Evolutionary conservation across 148 eudicot genomes (phyloP).

Genomic region (Persicaria maculosa): DNA sequence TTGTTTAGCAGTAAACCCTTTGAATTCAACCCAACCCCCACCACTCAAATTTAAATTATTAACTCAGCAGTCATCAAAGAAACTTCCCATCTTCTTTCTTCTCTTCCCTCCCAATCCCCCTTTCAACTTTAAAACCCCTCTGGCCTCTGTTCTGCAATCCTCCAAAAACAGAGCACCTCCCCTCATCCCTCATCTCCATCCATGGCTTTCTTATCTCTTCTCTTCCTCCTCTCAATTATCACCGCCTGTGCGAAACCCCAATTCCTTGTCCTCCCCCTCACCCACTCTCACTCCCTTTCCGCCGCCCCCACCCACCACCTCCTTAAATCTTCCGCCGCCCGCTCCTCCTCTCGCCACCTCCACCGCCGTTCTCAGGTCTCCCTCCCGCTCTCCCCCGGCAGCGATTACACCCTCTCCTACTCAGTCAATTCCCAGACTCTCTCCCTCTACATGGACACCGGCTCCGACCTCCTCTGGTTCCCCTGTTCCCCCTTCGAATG

Average conservation of each 20-base stretch:
- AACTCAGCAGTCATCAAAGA: not conserved
- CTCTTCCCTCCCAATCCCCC: not conserved
- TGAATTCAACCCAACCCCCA: not conserved
- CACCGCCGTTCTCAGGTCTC: constrained; percentile 42
- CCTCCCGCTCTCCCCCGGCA: constrained; percentile 77
- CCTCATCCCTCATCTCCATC: not conserved
- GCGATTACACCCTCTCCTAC: constrained; percentile 71
- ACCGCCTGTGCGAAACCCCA: too few species aligned
- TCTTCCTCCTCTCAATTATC: not conserved
- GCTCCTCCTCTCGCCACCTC: constrained; percentile 39
- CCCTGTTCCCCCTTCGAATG: constrained; percentile 77
- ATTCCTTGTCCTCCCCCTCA: constrained; percentile 35
- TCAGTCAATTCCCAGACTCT: constrained; percentile 48
- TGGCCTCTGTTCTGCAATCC: not conserved
- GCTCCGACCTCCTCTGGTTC: constrained; percentile 85
- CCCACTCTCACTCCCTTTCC: constrained; percentile 67
- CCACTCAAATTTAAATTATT: not conserved
- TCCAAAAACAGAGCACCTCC: not conserved
- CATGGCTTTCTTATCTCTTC: not conserved
- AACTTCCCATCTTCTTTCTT: not conserved
- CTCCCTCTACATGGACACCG: constrained; percentile 89
- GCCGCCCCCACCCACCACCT: constrained; percentile 48
- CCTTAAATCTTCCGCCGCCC: constrained; percentile 57
- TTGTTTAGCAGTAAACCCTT: not conserved
- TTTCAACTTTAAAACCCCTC: not conserved